A percentile compares a stretch with the other conserved stretches of the same genome.
Evolutionary conservation across 352 stramenopile genomes (phyloP).

Genomic region (Phytophthora macrochlamydospora): DNA sequence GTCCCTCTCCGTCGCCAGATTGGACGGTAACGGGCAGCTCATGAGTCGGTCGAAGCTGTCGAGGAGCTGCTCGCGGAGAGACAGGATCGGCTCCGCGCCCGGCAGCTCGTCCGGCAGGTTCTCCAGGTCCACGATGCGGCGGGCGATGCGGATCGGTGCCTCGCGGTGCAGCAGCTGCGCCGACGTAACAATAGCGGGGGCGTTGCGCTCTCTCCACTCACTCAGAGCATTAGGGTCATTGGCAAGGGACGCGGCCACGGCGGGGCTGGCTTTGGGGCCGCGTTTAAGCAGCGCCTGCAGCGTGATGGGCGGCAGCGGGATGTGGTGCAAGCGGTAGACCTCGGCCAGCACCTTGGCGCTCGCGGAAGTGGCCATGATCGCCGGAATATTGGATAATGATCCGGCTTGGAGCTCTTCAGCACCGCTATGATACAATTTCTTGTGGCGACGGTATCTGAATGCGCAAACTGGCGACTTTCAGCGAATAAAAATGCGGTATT

Average conservation of each 20-base stretch:
- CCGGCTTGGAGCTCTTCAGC: background rate
- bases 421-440: constrained; percentile 5
- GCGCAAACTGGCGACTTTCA: constrained; percentile 41
- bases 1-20: constrained; percentile 56
- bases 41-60: constrained; percentile 78
- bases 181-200: constrained; percentile 75
- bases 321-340: constrained; percentile 85
- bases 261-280: constrained; percentile 52
- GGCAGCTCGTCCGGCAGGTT: constrained; percentile 78
- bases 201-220: constrained; percentile 73
- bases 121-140: constrained; percentile 84
- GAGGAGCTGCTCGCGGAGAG: constrained; percentile 65
- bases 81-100: constrained; percentile 60
- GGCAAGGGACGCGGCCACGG: constrained; percentile 57
- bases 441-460: constrained; percentile 28
- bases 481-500: constrained; percentile 16
- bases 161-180: constrained; percentile 80
- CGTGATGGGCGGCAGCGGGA: constrained; percentile 81
- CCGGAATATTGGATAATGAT: constrained; percentile 19
- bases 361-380: constrained; percentile 40
- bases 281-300: constrained; percentile 77
- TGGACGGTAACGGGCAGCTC: constrained; percentile 58
- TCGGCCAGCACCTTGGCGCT: constrained; percentile 73
- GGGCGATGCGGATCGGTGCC: constrained; percentile 79
- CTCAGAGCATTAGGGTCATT: constrained; percentile 48